These are phyloP conservation scores for Corinectria fuckeliana DNA, from an alignment of 2,329 filamentous ascomycete genomes.

Conservation along the genomic window DNA sequence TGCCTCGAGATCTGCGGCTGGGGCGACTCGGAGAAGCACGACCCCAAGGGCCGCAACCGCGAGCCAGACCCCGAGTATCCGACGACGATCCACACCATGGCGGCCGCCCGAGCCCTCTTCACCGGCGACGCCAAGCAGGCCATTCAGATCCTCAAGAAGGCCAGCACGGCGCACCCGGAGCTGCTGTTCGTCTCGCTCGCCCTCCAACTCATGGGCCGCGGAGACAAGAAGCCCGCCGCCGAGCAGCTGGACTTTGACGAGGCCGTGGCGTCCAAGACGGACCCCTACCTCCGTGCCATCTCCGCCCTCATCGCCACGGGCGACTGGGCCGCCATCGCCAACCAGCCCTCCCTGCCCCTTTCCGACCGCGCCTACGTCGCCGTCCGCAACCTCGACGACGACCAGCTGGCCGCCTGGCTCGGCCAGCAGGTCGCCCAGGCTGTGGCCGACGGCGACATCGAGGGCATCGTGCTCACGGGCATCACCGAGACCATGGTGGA, in stretches of 20 bases:
- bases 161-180: constrained; percentile 67
- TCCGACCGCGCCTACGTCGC: constrained; percentile 78
- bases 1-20: constrained; percentile 78
- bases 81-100: constrained; percentile 71
- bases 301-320: constrained; percentile 79
- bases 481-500: constrained; percentile 76
- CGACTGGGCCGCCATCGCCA: constrained; percentile 76
- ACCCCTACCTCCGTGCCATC: constrained; percentile 81
- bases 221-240: constrained; percentile 51
- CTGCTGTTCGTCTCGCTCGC: constrained; percentile 73
- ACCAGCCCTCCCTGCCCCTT: constrained; percentile 75
- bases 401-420: constrained; percentile 71
- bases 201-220: constrained; percentile 66
- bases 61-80: constrained; percentile 54
- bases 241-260: constrained; percentile 65
- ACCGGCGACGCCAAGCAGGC: constrained; percentile 72
- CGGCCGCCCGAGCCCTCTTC: constrained; percentile 78
- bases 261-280: constrained; percentile 66
- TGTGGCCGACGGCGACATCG: constrained; percentile 72
- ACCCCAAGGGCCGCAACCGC: constrained; percentile 51
- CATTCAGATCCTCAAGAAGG: constrained; percentile 71
- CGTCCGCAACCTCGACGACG: constrained; percentile 68
- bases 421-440: constrained; percentile 67
- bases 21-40: constrained; percentile 63
- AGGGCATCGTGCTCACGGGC: constrained; percentile 79